Base-by-base conservation (phyloP, 2,329 filamentous ascomycete genomes). In the Chrysoporthe cubensis region DNA sequence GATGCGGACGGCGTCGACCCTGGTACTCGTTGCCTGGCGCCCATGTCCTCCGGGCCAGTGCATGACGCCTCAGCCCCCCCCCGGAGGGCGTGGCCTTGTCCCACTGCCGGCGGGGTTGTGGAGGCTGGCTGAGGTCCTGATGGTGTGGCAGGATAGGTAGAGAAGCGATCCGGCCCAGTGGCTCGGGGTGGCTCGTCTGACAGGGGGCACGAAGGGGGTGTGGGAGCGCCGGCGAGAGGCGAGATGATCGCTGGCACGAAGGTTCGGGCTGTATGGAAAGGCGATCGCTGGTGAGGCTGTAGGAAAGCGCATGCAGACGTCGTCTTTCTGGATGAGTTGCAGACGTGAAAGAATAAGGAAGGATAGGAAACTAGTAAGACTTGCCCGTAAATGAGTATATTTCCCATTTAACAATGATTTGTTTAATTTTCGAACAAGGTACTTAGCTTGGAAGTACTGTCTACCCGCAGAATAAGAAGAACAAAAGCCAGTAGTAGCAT, bases 121-220 rank as follows among this genome's bases (percentile, higher is more conserved):
- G 14, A 63, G 37, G 61, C 48, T 44, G 37, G 4, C 32, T 16
- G 62, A 7, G 8, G 11, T 13, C 14, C 37, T 11, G 48, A 26
- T 18, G n/a, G 46, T 21, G 48, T 52, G 13, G 43, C 26, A 42
- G 21, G 37, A 43, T 43, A 44, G 37, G 50, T 34, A 14, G 11
- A 56, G 21, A n/a, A 16, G 62, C 18, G 62, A 56, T 26, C 62
- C 34, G 62, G 37, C 40, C 50, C 37, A 56, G 50, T 56, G 50
- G 60, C 14, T 34, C 46, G 46, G 26, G 60, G 60, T 52, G 32
- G 44, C 2, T n/a, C 32, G 60, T 14, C 44, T 50, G 34, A 37
- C 44, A 62, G 32, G 43, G 60, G 46, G 46, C 34, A 5, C 8
- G 16, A 18, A 18, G 11, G 32, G 16, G 26, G 60, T 50, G 44